Percentiles rank a stretch among this genome's conserved stretches.
These are phyloP conservation scores for Chlorella vulgaris DNA, from an alignment of 139 green algal species.

Conservation along the genomic window DNA sequence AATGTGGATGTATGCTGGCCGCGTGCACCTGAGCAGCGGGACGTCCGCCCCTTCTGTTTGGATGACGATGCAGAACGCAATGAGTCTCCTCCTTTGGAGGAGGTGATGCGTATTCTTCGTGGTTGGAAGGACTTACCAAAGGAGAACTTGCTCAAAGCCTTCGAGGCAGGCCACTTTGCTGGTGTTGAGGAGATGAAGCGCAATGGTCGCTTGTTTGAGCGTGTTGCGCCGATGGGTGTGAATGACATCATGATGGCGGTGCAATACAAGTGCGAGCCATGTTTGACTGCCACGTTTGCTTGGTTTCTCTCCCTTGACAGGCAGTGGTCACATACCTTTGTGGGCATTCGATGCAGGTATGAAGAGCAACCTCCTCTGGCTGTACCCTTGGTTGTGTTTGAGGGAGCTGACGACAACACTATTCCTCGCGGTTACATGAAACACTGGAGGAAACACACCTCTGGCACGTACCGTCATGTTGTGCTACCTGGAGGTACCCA, in stretches of 20 bases:
- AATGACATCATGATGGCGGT: slow-evolving; percentile 62
- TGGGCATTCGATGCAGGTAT: no score
- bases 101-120: slow-evolving; percentile 39
- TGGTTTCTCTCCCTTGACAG: no score
- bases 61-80: no score
- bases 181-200: slow-evolving; percentile 56
- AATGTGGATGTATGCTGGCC: neutral
- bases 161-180: slow-evolving; percentile 55
- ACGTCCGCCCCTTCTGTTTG: no score
- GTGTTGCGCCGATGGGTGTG: slow-evolving; percentile 53
- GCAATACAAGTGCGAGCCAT: slow-evolving; percentile 31
- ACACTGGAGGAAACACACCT: slow-evolving; percentile 43
- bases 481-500: slow-evolving; percentile 46
- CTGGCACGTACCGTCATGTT: slow-evolving; percentile 5
- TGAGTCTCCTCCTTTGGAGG: slow-evolving; percentile 16
- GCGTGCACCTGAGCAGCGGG: neutral
- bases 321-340: no score
- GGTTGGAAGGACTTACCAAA: slow-evolving; percentile 36
- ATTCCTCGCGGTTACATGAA: slow-evolving; percentile 42
- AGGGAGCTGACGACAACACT: slow-evolving; percentile 45
- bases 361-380: neutral
- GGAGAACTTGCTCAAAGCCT: slow-evolving; percentile 41
- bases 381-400: slow-evolving; percentile 44
- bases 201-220: slow-evolving; percentile 52
- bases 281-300: no score